Evolutionary conservation across 768 basidiomycete genomes (phyloP).

Genomic region (Pisolithus marmoratus): DNA sequence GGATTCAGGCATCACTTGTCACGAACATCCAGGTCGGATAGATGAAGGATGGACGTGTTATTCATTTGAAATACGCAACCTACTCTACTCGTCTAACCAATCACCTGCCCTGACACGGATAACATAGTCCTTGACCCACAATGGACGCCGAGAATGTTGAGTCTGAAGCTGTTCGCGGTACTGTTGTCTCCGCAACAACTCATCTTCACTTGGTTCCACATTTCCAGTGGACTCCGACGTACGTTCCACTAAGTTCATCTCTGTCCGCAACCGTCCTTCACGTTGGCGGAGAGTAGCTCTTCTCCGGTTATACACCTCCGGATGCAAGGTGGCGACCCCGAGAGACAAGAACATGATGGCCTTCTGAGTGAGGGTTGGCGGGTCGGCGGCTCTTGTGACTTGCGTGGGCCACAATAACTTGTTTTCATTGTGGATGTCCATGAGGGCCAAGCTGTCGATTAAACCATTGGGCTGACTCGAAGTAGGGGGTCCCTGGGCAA

Average conservation of each 20-base stretch:
- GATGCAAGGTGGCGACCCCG: constrained; percentile 58
- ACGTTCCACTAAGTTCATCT: constrained; percentile 41
- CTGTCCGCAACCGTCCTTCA: constrained; percentile 64
- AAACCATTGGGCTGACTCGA: constrained; percentile 28
- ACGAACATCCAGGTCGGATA: not conserved
- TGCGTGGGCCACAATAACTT: constrained; percentile 36
- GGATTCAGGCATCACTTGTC: not conserved
- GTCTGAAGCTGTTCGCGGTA: constrained; percentile 40
- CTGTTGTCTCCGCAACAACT: constrained; percentile 15
- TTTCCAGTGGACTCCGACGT: constrained; percentile 22
- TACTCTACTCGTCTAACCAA: constrained; percentile 57
- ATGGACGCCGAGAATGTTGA: constrained; percentile 47
- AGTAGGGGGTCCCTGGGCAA: constrained; percentile 23
- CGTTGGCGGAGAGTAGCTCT: constrained; percentile 50
- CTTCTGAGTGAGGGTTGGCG: constrained; percentile 49
- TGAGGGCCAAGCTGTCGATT: constrained; percentile 49
- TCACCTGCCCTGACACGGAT: constrained; percentile 58
- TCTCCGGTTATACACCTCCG: constrained; percentile 70
- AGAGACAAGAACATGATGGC: constrained; percentile 48
- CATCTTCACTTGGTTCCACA: constrained; percentile 28
- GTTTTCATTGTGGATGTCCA: constrained; percentile 56
- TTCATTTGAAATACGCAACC: not conserved
- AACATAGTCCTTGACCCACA: constrained; percentile 62
- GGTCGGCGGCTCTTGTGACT: constrained; percentile 17
- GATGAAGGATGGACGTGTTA: not conserved